Evolutionary conservation across 139 green algal species (phyloP).

Genomic region (Chlamydomonas schloesseri): DNA sequence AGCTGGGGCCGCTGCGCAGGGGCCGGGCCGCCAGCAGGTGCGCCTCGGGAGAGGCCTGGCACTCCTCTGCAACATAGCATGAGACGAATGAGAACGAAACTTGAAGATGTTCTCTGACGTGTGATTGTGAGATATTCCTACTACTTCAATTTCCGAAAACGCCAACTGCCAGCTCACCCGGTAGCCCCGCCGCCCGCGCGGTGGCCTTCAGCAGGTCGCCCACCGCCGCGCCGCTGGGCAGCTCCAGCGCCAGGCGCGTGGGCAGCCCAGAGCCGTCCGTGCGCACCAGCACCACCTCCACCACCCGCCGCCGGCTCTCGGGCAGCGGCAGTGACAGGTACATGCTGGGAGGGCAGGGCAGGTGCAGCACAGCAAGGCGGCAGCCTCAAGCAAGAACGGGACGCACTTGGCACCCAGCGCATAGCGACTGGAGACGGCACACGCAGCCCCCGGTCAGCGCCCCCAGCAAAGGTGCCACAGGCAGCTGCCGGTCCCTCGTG

Average conservation of each 20-base stretch:
- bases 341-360: slow-evolving; percentile 73
- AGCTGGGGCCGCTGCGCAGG: slow-evolving; percentile 1
- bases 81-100: no score
- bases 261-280: slow-evolving; percentile 55
- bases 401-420: no score
- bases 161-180: not conserved
- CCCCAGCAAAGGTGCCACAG: no score
- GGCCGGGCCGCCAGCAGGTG: slow-evolving; percentile 35
- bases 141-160: no score
- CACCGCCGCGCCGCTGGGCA: slow-evolving; percentile 59
- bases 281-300: slow-evolving; percentile 70
- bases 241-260: slow-evolving; percentile 54
- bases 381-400: no score
- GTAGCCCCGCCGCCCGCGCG: slow-evolving; percentile 27
- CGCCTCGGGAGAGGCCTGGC: not conserved
- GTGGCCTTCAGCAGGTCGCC: slow-evolving; percentile 65
- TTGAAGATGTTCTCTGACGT: no score
- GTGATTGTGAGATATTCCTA: no score
- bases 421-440: no score
- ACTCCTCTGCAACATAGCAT: not conserved
- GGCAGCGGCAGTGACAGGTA: slow-evolving; percentile 96
- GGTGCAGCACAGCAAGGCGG: not conserved
- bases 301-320: slow-evolving; percentile 52
- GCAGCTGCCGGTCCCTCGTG: no score
- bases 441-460: no score